phyloP scores from a whole-genome alignment of 345 rosid species.

The Carallia pectinifolia region DNA sequence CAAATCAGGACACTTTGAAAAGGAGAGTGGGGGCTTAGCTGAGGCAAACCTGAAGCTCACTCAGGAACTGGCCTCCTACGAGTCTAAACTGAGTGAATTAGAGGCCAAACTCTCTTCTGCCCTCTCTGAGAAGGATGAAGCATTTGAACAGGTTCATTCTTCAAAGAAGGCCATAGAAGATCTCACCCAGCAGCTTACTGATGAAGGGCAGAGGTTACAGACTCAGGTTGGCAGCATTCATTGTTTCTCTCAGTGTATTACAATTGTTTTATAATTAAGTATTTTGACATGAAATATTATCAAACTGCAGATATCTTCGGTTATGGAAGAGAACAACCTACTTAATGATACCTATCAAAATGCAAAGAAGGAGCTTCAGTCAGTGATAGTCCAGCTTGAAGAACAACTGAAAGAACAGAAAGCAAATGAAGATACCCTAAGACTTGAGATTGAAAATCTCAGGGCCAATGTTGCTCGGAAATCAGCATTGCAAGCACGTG shows the following conservation, averaged over 20 bases:
- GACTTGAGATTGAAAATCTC: slow-evolving; percentile 48
- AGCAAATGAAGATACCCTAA: slow-evolving; percentile 40
- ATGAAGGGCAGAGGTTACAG: slow-evolving; percentile 66
- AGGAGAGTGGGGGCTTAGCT: slow-evolving; percentile 70
- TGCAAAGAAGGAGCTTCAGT: slow-evolving; percentile 69
- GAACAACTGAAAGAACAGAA: slow-evolving; percentile 52
- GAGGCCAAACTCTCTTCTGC: slow-evolving; percentile 49
- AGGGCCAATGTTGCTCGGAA: slow-evolving; percentile 46
- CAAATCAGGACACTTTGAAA: slow-evolving; percentile 59
- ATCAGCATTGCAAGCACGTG: slow-evolving; percentile 45
- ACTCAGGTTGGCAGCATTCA: slow-evolving; percentile 59
- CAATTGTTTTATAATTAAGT: neutral
- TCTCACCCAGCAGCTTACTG: slow-evolving; percentile 50
- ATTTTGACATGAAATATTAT: slow-evolving; percentile 1
- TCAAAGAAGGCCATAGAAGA: slow-evolving; percentile 66
- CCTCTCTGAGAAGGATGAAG: slow-evolving; percentile 59
- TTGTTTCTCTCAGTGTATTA: slow-evolving; percentile 3
- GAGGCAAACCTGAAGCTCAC: slow-evolving; percentile 74
- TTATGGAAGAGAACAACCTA: slow-evolving; percentile 66
- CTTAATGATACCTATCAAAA: slow-evolving; percentile 60
- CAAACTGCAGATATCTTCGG: slow-evolving; percentile 57
- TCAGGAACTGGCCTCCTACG: slow-evolving; percentile 63
- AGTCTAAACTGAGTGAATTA: slow-evolving; percentile 56
- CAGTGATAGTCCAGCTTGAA: slow-evolving; percentile 56
- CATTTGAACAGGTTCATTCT: slow-evolving; percentile 52